Base-by-base conservation (phyloP, 306 rosid genomes). In the Fragaria vesca region DNA sequence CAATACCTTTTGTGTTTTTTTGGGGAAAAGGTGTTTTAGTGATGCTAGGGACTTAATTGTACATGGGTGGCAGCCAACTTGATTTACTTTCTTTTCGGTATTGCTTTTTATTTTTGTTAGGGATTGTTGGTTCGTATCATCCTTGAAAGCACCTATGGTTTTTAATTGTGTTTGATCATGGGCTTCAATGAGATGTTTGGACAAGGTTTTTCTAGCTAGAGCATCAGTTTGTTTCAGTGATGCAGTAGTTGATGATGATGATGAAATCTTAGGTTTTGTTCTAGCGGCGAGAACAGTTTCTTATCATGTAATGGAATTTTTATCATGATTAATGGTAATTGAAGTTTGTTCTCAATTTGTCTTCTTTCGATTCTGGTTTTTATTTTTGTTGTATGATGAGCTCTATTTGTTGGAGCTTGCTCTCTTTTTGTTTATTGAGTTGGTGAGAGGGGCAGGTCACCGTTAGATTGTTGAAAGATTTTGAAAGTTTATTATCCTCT, bases 101-200 rank as follows among this genome's bases (percentile, higher is more conserved):
- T 24, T 24, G 24, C 24, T 24, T 24, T 24, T 24, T 24, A 24
- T 24, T 24, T 17, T 71, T 17, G 26, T 18, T 21, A 58, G 77
- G 69, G 54, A 74, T 73, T 73, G 26, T 55, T 38, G 67, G 50
- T 73, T 73, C 34, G 36, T n/a, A 45, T 46, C 77, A 58, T 74
- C 69, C 78, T 60, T 61, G 70, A 61, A 61, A 61, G 66, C 40
- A n/a, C 43, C 69, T 66, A 73, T 55, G 40, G 20, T 2, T 66
- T 40, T 16, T 45, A 57, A 52, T 50, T 72, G 55, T 70, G 36
- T 16, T 47, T 57, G 42, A 11, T 61, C 58, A 30, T 61, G 78
- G 58, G 74, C 50, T 75, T 75, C 78, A 61, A 75, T 17, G 78
- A 30, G 78, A 61, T 75, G 78, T 45, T 28, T 60, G 66, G 57